phyloP scores from a whole-genome alignment of 2,329 filamentous ascomycete genomes.

The Trichoderma arundinaceum region DNA sequence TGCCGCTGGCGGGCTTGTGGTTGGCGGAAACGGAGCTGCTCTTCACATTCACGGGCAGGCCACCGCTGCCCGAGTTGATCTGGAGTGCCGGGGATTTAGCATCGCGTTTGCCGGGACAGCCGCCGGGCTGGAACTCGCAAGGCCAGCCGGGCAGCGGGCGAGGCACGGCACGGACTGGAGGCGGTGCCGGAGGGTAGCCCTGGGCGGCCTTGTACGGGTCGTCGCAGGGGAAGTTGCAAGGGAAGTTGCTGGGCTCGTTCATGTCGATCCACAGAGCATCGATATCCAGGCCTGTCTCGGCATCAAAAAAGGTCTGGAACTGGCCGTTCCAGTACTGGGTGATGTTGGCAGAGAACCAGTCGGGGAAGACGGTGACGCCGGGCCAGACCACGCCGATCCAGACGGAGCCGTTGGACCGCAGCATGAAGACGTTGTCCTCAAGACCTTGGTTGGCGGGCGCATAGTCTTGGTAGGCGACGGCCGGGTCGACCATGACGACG shows the following conservation, averaged over 20 bases:
- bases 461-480: slow-evolving; percentile 59
- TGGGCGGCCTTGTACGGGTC: slow-evolving; percentile 38
- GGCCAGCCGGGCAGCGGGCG: slow-evolving; percentile 72
- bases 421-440: slow-evolving; percentile 55
- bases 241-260: slow-evolving; percentile 54
- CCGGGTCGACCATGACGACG: slow-evolving; percentile 79
- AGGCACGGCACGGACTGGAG: slow-evolving; percentile 66
- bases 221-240: slow-evolving; percentile 41
- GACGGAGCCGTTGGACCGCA: slow-evolving; percentile 59
- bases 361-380: slow-evolving; percentile 72
- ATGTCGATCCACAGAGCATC: slow-evolving; percentile 81
- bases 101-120: slow-evolving; percentile 33
- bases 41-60: slow-evolving; percentile 9
- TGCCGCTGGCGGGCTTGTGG: slow-evolving; percentile 56
- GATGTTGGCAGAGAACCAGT: slow-evolving; percentile 74
- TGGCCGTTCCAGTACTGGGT: slow-evolving; percentile 73
- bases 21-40: slow-evolving; percentile 42
- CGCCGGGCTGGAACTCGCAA: slow-evolving; percentile 41
- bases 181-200: slow-evolving; percentile 64
- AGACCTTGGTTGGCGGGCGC: slow-evolving; percentile 50
- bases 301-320: slow-evolving; percentile 68
- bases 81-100: not conserved
- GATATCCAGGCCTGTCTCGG: slow-evolving; percentile 70
- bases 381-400: slow-evolving; percentile 77
- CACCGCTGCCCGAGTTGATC: slow-evolving; percentile 17